Conservation (phyloP, 2,329 filamentous ascomycete species). For the Hortaea sp. region DNA sequence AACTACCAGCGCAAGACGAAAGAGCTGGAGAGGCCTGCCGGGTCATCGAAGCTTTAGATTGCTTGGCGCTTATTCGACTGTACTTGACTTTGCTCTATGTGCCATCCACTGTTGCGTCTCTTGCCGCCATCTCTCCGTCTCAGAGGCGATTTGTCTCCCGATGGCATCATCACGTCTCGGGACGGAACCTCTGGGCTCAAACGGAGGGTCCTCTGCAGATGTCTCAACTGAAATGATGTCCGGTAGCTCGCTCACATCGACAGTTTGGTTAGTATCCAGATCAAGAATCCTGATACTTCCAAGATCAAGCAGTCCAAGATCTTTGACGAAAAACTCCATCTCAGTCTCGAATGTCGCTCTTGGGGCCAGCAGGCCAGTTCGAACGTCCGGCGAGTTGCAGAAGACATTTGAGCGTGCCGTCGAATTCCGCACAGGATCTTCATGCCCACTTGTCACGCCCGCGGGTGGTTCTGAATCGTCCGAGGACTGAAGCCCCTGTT, state of each 20-base stretch:
- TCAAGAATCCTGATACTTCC: slow-evolving; percentile 67
- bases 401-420: slow-evolving; percentile 47
- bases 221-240: slow-evolving; percentile 43
- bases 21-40: slow-evolving; percentile 35
- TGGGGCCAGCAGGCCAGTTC: slow-evolving; percentile 62
- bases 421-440: background rate
- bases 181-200: background rate
- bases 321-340: slow-evolving; percentile 60
- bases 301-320: slow-evolving; percentile 56
- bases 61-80: background rate
- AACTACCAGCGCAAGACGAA: slow-evolving; percentile 52
- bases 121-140: background rate
- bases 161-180: background rate
- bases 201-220: background rate
- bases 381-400: slow-evolving; percentile 64
- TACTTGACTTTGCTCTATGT: background rate
- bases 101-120: background rate
- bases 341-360: slow-evolving; percentile 65
- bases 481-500: background rate
- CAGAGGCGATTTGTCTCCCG: background rate
- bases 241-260: slow-evolving; percentile 66
- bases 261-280: slow-evolving; percentile 62
- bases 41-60: slow-evolving; percentile 33
- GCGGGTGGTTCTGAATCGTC: background rate
- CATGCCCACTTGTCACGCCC: background rate